Base-by-base conservation (phyloP, 305 asterid species). In the Salvia sclarea region DNA sequence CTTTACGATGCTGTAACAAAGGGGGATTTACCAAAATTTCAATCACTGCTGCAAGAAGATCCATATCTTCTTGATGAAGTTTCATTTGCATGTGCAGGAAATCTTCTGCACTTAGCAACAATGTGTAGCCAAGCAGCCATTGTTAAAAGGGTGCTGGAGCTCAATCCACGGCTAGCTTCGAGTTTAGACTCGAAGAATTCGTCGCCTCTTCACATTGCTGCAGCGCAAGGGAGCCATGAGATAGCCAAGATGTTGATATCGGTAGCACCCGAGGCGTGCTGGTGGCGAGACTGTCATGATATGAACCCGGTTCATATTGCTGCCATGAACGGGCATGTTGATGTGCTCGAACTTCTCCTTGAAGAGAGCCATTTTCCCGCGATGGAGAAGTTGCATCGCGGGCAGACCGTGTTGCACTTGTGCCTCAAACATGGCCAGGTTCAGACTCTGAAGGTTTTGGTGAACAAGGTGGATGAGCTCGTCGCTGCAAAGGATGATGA, bases 231-330 rank as follows among this genome's bases (percentile, higher is more conserved):
- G 40, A 1, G 7, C 20, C 20, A 4, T 0, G 38, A 54, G 3
- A 54, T 54, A 11, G 21, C 18, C 37, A 1, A 17, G 2, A 13
- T 0, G 0, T 28, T 30, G 62, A 0, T 30, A 3, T 0, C 8
- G 6, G 6, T 1, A 2, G 41, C 43, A 12, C 43, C 43, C 0
- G 3, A 33, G n/a, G 25, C 25, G 63, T 16, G 63, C 14, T 57
- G 63, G 63, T 14, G 24, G 3, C 62, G 41, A 1, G 43, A 56
- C 62, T 0, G 62, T 2, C 43, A 55, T 2, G 61, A 37, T 9
- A 14, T 56, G 62, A 56, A 56, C n/a, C 62, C 62, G 25, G 8
- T 56, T 8, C 62, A 56, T 10, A 8, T 56, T 8, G 62, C 62
- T 0, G 62, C 43, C 61, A 30, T 25, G 61, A 55, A 55, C 1